phyloP scores from a whole-genome alignment of 352 stramenopile species.

The Ophiocytium majus region DNA sequence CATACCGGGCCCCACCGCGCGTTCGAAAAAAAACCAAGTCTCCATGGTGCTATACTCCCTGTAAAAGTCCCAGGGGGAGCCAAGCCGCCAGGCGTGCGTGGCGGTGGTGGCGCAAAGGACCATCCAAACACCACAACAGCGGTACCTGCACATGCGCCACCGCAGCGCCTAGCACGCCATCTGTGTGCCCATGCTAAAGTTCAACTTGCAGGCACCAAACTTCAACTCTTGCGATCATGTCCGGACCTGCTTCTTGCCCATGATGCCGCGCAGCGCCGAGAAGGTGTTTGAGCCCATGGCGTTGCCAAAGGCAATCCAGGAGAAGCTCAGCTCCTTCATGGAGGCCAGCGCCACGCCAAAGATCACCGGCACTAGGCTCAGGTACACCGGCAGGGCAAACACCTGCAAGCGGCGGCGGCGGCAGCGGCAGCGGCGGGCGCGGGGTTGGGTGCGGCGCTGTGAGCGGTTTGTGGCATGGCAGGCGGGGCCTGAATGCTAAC shows the following conservation, averaged over 20 bases:
- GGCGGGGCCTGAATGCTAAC: background rate
- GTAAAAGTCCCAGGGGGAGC: too few species aligned
- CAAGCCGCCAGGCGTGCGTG: too few species aligned
- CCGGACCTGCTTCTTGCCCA: conserved; percentile 79
- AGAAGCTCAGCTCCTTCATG: conserved; percentile 74
- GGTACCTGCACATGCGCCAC: too few species aligned
- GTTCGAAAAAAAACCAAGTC: too few species aligned
- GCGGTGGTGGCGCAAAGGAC: too few species aligned
- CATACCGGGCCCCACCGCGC: too few species aligned
- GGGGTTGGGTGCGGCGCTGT: conserved; percentile 27
- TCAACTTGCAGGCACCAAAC: too few species aligned
- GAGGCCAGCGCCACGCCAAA: conserved; percentile 72
- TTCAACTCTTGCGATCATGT: too few species aligned
- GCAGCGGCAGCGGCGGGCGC: conserved; percentile 68
- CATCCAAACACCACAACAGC: too few species aligned
- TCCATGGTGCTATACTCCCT: too few species aligned
- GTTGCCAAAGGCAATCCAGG: conserved; percentile 66
- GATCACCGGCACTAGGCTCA: conserved; percentile 75
- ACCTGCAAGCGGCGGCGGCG: conserved; percentile 75
- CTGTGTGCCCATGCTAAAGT: too few species aligned
- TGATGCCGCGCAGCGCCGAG: conserved; percentile 64
- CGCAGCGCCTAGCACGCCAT: too few species aligned
- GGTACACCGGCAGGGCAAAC: conserved; percentile 76
- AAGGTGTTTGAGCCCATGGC: conserved; percentile 76
- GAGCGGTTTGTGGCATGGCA: background rate